Conservation (phyloP, 257 asterid genomes). For the Knoxia roxburghii region DNA sequence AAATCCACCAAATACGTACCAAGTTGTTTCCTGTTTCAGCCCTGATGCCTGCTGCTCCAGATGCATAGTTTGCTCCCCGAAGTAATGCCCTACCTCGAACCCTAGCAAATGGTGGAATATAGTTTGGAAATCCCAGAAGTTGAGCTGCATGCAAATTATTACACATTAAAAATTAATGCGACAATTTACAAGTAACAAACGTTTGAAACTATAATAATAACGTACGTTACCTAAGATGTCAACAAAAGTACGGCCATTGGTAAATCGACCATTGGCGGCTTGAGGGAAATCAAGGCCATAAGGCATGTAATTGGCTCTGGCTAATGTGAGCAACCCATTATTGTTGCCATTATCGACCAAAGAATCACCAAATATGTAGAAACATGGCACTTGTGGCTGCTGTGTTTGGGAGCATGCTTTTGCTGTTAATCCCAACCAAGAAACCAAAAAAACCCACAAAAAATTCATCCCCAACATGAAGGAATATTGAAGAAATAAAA, state of each 20-base stretch:
- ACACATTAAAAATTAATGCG: too few species aligned
- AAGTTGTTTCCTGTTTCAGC: constrained; percentile 91
- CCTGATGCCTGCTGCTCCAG: constrained; percentile 88
- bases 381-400: constrained; percentile 58
- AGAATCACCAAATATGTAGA: constrained; percentile 81
- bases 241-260: constrained; percentile 85
- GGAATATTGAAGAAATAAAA: too few species aligned
- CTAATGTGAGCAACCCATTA: constrained; percentile 61
- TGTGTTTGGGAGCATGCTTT: constrained; percentile 41
- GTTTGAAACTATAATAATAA: too few species aligned
- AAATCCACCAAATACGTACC: too few species aligned
- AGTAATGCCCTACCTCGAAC: constrained; percentile 52
- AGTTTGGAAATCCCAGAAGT: constrained; percentile 63
- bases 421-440: constrained; percentile 20
- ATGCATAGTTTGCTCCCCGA: constrained; percentile 73
- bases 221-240: constrained; percentile 55
- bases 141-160: constrained; percentile 60
- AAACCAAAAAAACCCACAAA: constrained; percentile 25
- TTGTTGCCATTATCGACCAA: constrained; percentile 90
- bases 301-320: constrained; percentile 79
- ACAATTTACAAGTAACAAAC: too few species aligned
- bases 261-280: constrained; percentile 79
- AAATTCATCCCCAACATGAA: background rate
- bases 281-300: constrained; percentile 80
- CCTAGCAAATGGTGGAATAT: constrained; percentile 62